Percentiles rank a stretch among this genome's conserved stretches.
Conservation (phyloP, 345 rosid genomes). For the Populus davidiana region DNA sequence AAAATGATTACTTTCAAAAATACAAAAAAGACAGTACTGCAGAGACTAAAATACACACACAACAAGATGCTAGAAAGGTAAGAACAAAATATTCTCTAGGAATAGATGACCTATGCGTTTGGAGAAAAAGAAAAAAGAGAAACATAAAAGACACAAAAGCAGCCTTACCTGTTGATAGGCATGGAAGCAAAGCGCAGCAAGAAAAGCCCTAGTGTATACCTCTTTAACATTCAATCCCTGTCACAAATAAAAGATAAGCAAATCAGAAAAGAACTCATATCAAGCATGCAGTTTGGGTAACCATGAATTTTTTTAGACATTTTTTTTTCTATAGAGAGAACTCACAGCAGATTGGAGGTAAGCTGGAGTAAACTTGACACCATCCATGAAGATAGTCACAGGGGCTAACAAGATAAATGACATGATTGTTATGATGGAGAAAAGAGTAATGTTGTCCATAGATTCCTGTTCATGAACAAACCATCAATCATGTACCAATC, state of each 20-base stretch:
- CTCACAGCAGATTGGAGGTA: constrained; percentile 82
- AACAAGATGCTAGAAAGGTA: not conserved
- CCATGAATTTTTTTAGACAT: not conserved
- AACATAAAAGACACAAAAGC: not conserved
- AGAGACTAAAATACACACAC: not conserved
- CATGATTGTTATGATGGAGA: constrained; percentile 96
- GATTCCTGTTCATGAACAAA: constrained; percentile 59
- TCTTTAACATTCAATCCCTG: constrained; percentile 78
- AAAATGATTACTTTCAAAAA: not conserved
- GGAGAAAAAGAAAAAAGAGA: not conserved
- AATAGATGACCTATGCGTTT: not conserved
- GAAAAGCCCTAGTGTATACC: constrained; percentile 54
- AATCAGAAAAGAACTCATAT: constrained; percentile 17
- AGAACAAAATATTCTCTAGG: not conserved
- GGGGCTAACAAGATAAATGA: constrained; percentile 84
- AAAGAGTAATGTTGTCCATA: constrained; percentile 93
- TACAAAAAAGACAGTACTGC: not conserved
- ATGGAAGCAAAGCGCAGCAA: constrained; percentile 91
- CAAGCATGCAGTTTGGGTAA: not conserved
- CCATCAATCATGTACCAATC: not conserved
- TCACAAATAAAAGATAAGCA: constrained; percentile 15
- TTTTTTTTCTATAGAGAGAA: constrained; percentile 11
- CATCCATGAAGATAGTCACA: constrained; percentile 72
- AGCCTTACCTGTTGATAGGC: constrained; percentile 90
- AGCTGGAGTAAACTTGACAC: constrained; percentile 86